These are phyloP conservation scores for Cystobasidium ongulense DNA, from an alignment of 768 basidiomycete genomes.

Conservation along the genomic window DNA sequence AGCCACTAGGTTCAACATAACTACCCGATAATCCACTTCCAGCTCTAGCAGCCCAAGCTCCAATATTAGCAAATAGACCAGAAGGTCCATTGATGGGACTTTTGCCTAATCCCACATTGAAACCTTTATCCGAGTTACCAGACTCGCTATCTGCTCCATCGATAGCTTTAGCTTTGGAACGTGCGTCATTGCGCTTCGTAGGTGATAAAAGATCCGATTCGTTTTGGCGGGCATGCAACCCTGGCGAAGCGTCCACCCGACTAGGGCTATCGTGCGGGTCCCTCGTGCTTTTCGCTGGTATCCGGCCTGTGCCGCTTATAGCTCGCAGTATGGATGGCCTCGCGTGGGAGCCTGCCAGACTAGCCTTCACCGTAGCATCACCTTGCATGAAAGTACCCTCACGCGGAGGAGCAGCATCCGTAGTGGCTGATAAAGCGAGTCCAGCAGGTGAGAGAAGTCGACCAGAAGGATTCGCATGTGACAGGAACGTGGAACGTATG, in stretches of 20 bases:
- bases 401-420: background rate
- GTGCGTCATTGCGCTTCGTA: constrained; percentile 6
- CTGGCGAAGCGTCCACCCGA: background rate
- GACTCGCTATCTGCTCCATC: constrained; percentile 1
- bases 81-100: background rate
- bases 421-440: constrained; percentile 16
- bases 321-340: constrained; percentile 10
- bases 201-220: constrained; percentile 34
- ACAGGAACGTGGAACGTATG: constrained; percentile 73
- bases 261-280: constrained; percentile 55
- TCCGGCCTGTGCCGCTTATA: constrained; percentile 41
- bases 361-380: constrained; percentile 1
- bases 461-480: constrained; percentile 40
- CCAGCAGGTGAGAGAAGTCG: constrained; percentile 29
- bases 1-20: background rate
- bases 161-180: background rate
- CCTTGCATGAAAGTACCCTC: background rate
- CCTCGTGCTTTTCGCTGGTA: constrained; percentile 49
- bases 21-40: constrained; percentile 6
- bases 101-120: background rate
- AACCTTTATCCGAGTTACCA: constrained; percentile 10
- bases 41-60: constrained; percentile 8
- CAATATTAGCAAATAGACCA: constrained; percentile 4
- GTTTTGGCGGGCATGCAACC: background rate
- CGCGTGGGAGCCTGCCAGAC: background rate